phyloP scores from a whole-genome alignment of 176 grass and related monocot genomes.

The Guadua angustifolia region DNA sequence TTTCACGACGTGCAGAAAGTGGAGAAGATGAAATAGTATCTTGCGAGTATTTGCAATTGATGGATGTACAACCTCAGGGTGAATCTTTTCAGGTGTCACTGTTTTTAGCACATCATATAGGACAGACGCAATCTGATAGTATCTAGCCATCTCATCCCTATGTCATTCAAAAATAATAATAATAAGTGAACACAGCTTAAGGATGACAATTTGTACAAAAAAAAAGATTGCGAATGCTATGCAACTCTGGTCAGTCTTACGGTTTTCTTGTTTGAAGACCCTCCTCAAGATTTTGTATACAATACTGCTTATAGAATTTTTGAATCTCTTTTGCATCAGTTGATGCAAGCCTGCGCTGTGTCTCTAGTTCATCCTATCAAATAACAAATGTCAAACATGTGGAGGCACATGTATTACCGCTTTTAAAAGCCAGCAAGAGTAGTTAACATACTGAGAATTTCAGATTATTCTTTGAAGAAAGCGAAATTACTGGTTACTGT shows the following conservation, averaged over 20 bases:
- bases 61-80: slow-evolving; percentile 50
- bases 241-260: slow-evolving; percentile 53
- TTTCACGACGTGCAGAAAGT: slow-evolving; percentile 8
- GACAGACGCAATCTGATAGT: slow-evolving; percentile 77
- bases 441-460: background rate
- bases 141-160: slow-evolving; percentile 81
- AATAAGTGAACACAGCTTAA: slow-evolving; percentile 38
- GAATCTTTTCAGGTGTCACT: slow-evolving; percentile 49
- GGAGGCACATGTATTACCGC: too few relatives aligned
- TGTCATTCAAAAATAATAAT: slow-evolving; percentile 19
- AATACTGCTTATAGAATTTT: too few relatives aligned
- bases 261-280: slow-evolving; percentile 43
- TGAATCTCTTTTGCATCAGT: too few relatives aligned
- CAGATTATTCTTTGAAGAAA: background rate
- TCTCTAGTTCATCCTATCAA: too few relatives aligned
- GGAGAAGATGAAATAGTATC: background rate
- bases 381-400: too few relatives aligned
- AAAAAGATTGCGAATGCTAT: background rate
- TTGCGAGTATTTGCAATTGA: background rate
- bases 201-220: slow-evolving; percentile 27
- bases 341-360: too few relatives aligned
- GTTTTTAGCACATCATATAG: slow-evolving; percentile 86
- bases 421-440: background rate
- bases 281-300: slow-evolving; percentile 62
- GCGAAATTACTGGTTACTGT: background rate